Evolutionary conservation across 179 eudicot species (phyloP), one percentile per base, ranked within the genome.

Genomic region (Drosera spatulata): DNA sequence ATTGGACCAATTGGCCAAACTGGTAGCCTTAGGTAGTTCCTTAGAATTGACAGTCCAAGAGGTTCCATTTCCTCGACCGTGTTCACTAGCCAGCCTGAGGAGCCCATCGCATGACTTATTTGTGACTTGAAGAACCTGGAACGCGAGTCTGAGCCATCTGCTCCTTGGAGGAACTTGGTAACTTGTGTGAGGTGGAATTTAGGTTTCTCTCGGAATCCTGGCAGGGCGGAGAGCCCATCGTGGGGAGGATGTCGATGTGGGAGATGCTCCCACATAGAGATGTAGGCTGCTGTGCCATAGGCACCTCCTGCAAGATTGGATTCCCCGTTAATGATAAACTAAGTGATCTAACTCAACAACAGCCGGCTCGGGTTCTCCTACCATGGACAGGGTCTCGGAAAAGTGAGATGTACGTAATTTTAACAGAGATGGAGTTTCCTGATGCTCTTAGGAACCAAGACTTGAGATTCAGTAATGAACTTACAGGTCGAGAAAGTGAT

Each of bases 1-100:
- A 84, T 70, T 2, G 95, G 95, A 0, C 95, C 96, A 7, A 88
- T 54, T 6, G 77, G 72, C 95, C 96, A 88, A 39, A 85, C 73
- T 0, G 93, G 87, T 5, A 67, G 57, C 46, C 74, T 82, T 4
- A 66, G n/a, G 40, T 63, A 78, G 6, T 84, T 76, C 5, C 68
- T 65, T 0, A 86, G 58, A 4, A 77, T 47, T 7, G 82, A 64
- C 40, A 88, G 44, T 8, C 96, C 99, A 0, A 75, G 22, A n/a
- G 89, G 85, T 56, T 93, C 96, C n/a, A 82, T 75, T 59, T 84
- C 95, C 63, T 82, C 90, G 2, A 72, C 80, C 0, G 87, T 71
- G 65, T 88, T 86, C 62, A 83, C 79, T n/a, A 93, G 64, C 85
- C 81, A 82, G 1, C 86, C 59, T 12, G n/a, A n/a, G n/a, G 84